Conservation (phyloP, 1,284 basidiomycete genomes). For the Puccinia triticina region DNA sequence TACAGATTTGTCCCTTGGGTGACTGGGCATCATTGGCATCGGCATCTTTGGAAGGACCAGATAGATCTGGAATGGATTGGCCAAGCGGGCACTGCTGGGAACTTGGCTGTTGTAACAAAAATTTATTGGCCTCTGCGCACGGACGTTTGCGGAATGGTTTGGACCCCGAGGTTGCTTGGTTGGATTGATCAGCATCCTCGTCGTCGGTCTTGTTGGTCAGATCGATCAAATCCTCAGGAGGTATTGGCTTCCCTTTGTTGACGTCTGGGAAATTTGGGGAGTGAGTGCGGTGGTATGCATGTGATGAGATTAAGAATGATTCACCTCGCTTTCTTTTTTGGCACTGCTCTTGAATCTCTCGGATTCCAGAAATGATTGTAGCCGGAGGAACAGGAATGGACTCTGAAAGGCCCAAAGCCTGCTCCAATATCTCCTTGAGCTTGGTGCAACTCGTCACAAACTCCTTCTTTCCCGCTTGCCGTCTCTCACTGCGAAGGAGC, state of each 20-base stretch:
- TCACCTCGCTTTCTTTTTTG: slow-evolving; percentile 19
- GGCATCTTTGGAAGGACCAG: not conserved
- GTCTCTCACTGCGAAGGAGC: slow-evolving; percentile 15
- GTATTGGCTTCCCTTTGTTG: slow-evolving; percentile 22
- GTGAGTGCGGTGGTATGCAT: not conserved
- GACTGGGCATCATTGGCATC: not conserved
- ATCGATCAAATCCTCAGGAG: slow-evolving; percentile 15
- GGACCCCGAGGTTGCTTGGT: not conserved
- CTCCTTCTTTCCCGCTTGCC: slow-evolving; percentile 19
- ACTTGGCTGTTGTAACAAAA: not conserved
- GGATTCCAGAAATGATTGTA: not conserved
- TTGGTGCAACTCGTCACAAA: not conserved
- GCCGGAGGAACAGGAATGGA: slow-evolving; percentile 4
- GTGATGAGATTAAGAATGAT: not conserved
- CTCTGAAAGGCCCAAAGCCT: slow-evolving; percentile 15
- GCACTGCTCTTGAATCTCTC: slow-evolving; percentile 4
- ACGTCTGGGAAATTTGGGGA: slow-evolving; percentile 6
- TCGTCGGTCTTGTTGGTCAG: slow-evolving; percentile 13
- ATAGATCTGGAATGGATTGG: not conserved
- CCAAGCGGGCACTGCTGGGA: not conserved
- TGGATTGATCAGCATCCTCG: not conserved
- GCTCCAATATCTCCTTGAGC: slow-evolving; percentile 12
- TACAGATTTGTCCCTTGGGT: not conserved
- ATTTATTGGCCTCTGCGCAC: not conserved
- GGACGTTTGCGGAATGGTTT: not conserved